A percentile compares a stretch with the other conserved stretches of the same genome.
These are phyloP conservation scores for Taxawa tesnikishii DNA, from an alignment of 2,329 filamentous ascomycete genomes.

Conservation along the genomic window DNA sequence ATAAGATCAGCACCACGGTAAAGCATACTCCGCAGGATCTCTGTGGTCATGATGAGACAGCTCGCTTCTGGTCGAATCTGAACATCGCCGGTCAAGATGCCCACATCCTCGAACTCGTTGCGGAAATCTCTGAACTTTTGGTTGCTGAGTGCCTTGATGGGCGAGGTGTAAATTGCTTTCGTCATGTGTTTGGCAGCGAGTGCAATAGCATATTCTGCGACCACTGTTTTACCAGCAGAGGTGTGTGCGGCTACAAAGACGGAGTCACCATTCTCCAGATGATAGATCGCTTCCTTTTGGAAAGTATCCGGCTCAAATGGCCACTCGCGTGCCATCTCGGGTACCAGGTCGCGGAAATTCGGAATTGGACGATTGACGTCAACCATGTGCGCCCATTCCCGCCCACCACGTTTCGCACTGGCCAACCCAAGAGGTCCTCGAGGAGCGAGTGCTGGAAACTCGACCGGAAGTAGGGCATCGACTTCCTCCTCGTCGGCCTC, in stretches of 20 bases:
- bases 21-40: conserved; percentile 95
- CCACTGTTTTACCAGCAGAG: conserved; percentile 94
- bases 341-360: conserved; percentile 89
- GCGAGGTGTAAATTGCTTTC: conserved; percentile 97
- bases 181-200: conserved; percentile 98
- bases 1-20: conserved; percentile 94
- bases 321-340: conserved; percentile 92
- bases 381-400: conserved; percentile 97
- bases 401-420: conserved; percentile 59
- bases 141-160: conserved; percentile 96
- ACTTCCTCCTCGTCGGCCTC: conserved; percentile 49
- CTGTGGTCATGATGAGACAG: conserved; percentile 98
- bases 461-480: conserved; percentile 76
- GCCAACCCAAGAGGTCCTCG: conserved; percentile 63
- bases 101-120: conserved; percentile 82
- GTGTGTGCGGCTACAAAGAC: conserved; percentile 98
- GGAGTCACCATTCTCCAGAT: conserved; percentile 89
- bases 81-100: conserved; percentile 92
- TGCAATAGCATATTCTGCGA: conserved; percentile 95
- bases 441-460: conserved; percentile 85
- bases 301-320: conserved; percentile 96
- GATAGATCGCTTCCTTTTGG: conserved; percentile 96
- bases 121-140: conserved; percentile 97
- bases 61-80: conserved; percentile 96
- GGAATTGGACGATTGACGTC: conserved; percentile 85